These are phyloP conservation scores for Stephanodiscus minutulus DNA, from an alignment of 108 stramenopile species.

Conservation along the genomic window DNA sequence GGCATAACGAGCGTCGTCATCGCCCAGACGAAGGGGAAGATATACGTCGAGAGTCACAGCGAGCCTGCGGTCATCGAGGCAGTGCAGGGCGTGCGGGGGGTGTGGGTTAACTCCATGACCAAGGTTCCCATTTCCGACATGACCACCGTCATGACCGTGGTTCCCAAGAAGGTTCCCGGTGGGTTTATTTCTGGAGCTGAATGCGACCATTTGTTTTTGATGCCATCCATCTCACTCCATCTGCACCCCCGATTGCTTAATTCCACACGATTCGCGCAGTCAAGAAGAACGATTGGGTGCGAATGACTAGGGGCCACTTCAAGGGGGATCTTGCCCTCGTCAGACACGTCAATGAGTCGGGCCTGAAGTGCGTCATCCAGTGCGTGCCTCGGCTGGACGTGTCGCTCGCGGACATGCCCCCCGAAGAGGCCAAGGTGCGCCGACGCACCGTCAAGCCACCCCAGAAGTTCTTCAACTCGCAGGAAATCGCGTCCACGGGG, in stretches of 20 bases:
- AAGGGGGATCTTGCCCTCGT: constrained; percentile 97
- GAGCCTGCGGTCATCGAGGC: constrained; percentile 93
- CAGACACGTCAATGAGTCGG: constrained; percentile 86
- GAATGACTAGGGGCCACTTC: constrained; percentile 92
- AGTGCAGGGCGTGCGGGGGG: constrained; percentile 86
- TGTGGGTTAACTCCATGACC: constrained; percentile 81
- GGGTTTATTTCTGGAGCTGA: constrained; percentile 23
- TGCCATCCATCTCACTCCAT: neutral
- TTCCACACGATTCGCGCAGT: constrained; percentile 46
- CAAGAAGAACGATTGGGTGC: constrained; percentile 94
- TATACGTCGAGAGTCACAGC: constrained; percentile 92
- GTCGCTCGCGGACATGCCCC: constrained; percentile 63
- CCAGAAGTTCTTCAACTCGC: constrained; percentile 92
- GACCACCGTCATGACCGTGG: constrained; percentile 94
- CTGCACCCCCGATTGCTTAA: neutral
- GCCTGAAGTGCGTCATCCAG: constrained; percentile 90
- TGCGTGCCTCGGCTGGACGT: constrained; percentile 94
- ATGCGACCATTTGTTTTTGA: no score
- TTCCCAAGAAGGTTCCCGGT: constrained; percentile 87
- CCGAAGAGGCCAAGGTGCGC: constrained; percentile 82
- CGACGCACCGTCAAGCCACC: constrained; percentile 84
- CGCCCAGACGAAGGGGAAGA: constrained; percentile 86
- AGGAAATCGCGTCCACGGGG: constrained; percentile 80
- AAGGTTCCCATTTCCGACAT: constrained; percentile 93
- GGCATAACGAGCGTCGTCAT: constrained; percentile 88